Evolutionary conservation across 306 rosid species (phyloP), one percentile per base, ranked within the genome.

Genomic region (Fragaria iinumae): DNA sequence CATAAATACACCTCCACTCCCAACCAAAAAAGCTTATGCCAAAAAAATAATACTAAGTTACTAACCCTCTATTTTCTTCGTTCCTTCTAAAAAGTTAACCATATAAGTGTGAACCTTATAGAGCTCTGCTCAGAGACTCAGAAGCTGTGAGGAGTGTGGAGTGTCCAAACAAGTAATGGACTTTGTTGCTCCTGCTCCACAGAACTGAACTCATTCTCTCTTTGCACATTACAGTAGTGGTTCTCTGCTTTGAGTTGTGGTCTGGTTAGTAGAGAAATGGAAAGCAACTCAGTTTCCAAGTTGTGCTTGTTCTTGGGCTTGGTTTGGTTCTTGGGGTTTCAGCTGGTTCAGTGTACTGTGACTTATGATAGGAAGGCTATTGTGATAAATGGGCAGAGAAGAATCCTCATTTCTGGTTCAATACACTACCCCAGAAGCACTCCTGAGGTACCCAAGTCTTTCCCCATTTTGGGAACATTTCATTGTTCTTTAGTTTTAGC

Each of bases 401-500:
- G 98, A 88, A 81, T 96, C 78, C 99, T 96, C 68, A 83, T 96
- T 56, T 96, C 99, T 79, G 99, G 99, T 39, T 96, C 99, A 18
- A 89, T 96, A 82, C 99, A 96, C 86, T 96, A 96, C 82, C 99
- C 99, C 70, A 86, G 99, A 89, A 96, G 99, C 76, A 96, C 98
- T 72, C 98, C 98, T 5, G 99, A 96, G 88, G 99, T 96, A 85
- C 47, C 12, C 65, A 77, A 57, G 74, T 72, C 68, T 64, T 79
- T 79, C 49, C 67, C 62, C 16, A 12, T 21, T 62, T 41, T 9
- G 20, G 60, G 21, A 4, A n/a, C 4, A 20, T 8, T 21, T 9
- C 66, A 29, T 38, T 39, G 32, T 16, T 60, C 6, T 34, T 71
- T 60, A 2, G 43, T 38, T 76, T 80, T 71, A 8, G 59, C 68